Percentiles rank a stretch among this genome's conserved stretches.
Evolutionary conservation across 2,329 filamentous ascomycete species (phyloP).

Genomic region (Juglanconis juglandina): DNA sequence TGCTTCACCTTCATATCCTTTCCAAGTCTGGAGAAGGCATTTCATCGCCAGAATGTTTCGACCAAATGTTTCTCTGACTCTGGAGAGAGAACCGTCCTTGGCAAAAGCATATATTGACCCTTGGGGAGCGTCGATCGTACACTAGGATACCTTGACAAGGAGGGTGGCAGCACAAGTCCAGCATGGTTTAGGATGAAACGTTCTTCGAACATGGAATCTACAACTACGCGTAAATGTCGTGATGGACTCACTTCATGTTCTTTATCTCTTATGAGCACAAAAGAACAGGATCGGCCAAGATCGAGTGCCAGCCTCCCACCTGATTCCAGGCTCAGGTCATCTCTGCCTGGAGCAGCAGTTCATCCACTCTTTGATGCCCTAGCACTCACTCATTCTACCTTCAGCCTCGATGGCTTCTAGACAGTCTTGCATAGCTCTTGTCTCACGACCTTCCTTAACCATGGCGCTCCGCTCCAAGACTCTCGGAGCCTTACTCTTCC

Average conservation of each 20-base stretch:
- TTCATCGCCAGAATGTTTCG: background rate
- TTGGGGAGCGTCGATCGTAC: background rate
- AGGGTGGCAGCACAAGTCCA: background rate
- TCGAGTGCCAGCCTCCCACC: too few species aligned
- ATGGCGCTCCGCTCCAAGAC: background rate
- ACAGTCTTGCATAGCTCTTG: too few species aligned
- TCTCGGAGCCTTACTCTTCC: background rate
- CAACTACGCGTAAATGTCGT: background rate
- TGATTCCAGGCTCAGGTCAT: too few species aligned
- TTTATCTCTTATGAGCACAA: background rate
- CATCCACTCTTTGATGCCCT: too few species aligned
- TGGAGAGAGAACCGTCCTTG: background rate
- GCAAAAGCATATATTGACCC: background rate
- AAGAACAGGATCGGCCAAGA: background rate
- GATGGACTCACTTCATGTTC: background rate
- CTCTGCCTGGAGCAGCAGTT: too few species aligned
- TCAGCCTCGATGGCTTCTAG: background rate
- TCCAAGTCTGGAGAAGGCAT: background rate
- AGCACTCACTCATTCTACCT: background rate
- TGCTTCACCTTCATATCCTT: too few species aligned
- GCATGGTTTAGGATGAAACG: background rate
- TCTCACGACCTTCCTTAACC: background rate
- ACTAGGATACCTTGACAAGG: background rate
- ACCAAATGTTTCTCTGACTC: background rate
- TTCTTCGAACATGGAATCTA: background rate